Evolutionary conservation across 495 filamentous ascomycete species (phyloP).

Genomic region (Xylaria curta): DNA sequence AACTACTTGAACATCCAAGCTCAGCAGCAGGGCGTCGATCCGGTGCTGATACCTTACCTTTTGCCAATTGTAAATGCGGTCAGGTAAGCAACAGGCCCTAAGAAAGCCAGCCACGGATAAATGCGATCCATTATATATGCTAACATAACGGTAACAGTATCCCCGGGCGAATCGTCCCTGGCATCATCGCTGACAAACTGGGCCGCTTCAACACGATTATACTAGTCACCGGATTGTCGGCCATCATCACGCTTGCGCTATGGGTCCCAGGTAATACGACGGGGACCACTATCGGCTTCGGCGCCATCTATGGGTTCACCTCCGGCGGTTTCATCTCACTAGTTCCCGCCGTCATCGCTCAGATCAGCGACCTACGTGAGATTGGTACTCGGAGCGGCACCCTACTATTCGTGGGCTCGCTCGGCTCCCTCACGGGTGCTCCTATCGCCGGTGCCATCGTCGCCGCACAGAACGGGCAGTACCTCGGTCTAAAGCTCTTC

Average conservation of each 20-base stretch:
- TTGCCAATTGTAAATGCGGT: constrained; percentile 75
- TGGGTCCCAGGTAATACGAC: constrained; percentile 68
- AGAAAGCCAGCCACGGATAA: not conserved
- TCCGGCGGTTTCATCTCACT: constrained; percentile 76
- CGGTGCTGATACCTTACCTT: constrained; percentile 65
- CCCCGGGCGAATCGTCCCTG: constrained; percentile 75
- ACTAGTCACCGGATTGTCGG: constrained; percentile 62
- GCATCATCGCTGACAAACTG: constrained; percentile 72
- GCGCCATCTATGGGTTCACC: constrained; percentile 72
- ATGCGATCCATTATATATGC: too few species aligned
- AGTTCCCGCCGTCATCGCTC: constrained; percentile 62
- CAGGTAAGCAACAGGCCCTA: constrained; percentile 62
- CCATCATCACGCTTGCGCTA: constrained; percentile 69
- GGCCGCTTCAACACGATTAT: constrained; percentile 80
- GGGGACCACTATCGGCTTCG: constrained; percentile 69
- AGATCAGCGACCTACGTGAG: constrained; percentile 74
- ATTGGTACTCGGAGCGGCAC: constrained; percentile 77
- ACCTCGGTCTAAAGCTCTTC: constrained; percentile 68
- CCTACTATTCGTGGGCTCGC: constrained; percentile 65
- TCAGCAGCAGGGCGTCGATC: constrained; percentile 63
- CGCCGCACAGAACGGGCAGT: constrained; percentile 58
- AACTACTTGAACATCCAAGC: constrained; percentile 72
- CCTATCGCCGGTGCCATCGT: constrained; percentile 79
- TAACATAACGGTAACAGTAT: constrained; percentile 50
- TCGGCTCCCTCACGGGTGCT: constrained; percentile 71